Conservation (phyloP, 2,329 filamentous ascomycete species). For the Xylaria sp. region DNA sequence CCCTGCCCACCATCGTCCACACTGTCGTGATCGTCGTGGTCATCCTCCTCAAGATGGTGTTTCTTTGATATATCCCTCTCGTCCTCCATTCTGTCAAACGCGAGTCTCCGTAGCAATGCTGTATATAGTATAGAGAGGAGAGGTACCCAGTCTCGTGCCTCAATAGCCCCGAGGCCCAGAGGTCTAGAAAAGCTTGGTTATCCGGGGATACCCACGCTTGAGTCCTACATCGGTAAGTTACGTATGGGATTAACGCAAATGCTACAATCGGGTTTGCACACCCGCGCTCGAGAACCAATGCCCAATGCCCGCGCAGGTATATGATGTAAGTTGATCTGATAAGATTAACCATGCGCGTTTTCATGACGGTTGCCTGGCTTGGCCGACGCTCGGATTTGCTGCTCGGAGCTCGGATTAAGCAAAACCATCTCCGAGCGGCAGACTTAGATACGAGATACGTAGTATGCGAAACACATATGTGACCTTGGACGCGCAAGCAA, state of each 20-base stretch:
- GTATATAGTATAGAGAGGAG: neutral
- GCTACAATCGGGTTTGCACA: conserved; percentile 4
- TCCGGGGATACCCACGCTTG: neutral
- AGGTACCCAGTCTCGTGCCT: neutral
- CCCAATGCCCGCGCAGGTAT: neutral
- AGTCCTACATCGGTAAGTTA: neutral
- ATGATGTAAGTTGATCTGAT: conserved; percentile 37
- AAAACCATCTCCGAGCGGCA: conserved; percentile 3
- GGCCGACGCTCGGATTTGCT: conserved; percentile 29
- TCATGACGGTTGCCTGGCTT: conserved; percentile 10
- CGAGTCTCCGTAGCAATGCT: neutral
- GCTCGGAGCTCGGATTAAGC: conserved; percentile 37
- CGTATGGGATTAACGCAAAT: neutral
- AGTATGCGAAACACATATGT: no score
- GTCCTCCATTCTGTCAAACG: conserved; percentile 32
- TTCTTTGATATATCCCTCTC: conserved; percentile 26
- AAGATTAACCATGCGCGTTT: conserved; percentile 23
- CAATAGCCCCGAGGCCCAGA: neutral
- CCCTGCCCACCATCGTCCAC: conserved; percentile 41
- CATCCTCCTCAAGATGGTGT: conserved; percentile 25
- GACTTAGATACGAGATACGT: neutral
- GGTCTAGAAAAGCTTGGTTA: neutral
- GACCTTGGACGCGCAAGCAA: no score
- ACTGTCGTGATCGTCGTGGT: no score
- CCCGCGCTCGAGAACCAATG: neutral